Percentiles rank a stretch among this genome's conserved stretches.
Evolutionary conservation across 2,329 filamentous ascomycete genomes (phyloP).

Genomic region (Fusarium sp.): DNA sequence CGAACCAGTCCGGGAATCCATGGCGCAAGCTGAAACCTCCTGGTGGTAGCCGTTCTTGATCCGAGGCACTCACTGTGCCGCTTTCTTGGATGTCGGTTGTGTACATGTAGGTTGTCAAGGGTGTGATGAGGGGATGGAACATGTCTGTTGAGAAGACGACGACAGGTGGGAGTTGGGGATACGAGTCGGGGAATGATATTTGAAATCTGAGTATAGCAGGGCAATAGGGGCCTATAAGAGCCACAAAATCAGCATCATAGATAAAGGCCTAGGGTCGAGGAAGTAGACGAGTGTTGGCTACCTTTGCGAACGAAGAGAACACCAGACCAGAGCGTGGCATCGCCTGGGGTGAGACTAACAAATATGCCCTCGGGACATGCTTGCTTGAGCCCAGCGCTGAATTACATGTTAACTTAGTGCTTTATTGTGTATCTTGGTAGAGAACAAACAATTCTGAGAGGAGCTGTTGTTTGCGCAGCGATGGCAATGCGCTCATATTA

Average conservation of each 20-base stretch:
- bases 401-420: slow-evolving; percentile 37
- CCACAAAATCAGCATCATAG: not conserved
- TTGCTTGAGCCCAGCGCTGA: slow-evolving; percentile 80
- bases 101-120: slow-evolving; percentile 94
- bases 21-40: slow-evolving; percentile 91
- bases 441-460: slow-evolving; percentile 80
- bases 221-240: slow-evolving; percentile 80
- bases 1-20: slow-evolving; percentile 92
- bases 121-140: slow-evolving; percentile 93
- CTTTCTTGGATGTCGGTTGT: slow-evolving; percentile 79
- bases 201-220: slow-evolving; percentile 89
- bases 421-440: not conserved
- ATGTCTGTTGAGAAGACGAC: slow-evolving; percentile 92
- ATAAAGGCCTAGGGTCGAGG: not conserved
- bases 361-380: slow-evolving; percentile 88
- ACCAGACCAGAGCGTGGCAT: slow-evolving; percentile 87
- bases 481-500: slow-evolving; percentile 58
- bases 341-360: slow-evolving; percentile 82
- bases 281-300: slow-evolving; percentile 49
- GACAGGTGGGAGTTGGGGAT: slow-evolving; percentile 81
- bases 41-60: slow-evolving; percentile 83
- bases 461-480: slow-evolving; percentile 77
- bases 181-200: slow-evolving; percentile 83
- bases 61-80: slow-evolving; percentile 83
- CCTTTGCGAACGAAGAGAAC: slow-evolving; percentile 91